Base-by-base conservation (phyloP, 441 rosid genomes). In the Populus hybrid region DNA sequence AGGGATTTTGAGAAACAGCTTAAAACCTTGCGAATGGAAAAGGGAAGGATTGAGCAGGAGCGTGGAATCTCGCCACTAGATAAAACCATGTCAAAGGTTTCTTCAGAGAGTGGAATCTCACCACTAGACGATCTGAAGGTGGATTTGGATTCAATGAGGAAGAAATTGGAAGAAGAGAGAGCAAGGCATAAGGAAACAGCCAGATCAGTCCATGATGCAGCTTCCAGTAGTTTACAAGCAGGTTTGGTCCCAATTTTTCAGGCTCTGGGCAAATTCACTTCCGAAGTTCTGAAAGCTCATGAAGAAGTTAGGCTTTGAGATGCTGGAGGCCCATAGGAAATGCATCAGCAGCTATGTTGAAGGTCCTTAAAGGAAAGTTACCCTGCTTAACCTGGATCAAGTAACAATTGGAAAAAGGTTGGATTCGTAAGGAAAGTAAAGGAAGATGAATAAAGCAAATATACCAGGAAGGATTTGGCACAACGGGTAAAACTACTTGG, bases 201-300 rank as follows among this genome's bases (percentile, higher is more conserved):
- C 50, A 89, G 89, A 76, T 81, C 89, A 71, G 98, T 92, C 77
- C 87, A 89, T 54, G 88, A 82, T 83, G 97, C 95, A 32, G 94
- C 98, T 75, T 92, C 99, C 5, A 89, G 85, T 68, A 93, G 97
- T 81, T 78, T 95, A 72, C 94, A 92, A 80, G 91, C 88, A 32
- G 98, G 98, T 42, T 78, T 95, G 83, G 86, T 90, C 24, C 97
- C 98, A 20, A 92, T 95, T 79, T 95, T 95, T 74, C 92, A 92
- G 83, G 93, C 97, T 73, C 81, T 95, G 83, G 93, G 92, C 74
- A 86, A 82, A 74, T 95, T 93, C 83, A 92, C 91, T 68, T 84
- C 95, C 16, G 97, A 95, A 80, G 91, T 86, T 73, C 81, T 92
- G 85, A 86, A 87, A 87, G 94, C 91, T 78, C 92, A 92, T 26